Conservation (phyloP, 345 rosid genomes). For the Populus ilicifolia region DNA sequence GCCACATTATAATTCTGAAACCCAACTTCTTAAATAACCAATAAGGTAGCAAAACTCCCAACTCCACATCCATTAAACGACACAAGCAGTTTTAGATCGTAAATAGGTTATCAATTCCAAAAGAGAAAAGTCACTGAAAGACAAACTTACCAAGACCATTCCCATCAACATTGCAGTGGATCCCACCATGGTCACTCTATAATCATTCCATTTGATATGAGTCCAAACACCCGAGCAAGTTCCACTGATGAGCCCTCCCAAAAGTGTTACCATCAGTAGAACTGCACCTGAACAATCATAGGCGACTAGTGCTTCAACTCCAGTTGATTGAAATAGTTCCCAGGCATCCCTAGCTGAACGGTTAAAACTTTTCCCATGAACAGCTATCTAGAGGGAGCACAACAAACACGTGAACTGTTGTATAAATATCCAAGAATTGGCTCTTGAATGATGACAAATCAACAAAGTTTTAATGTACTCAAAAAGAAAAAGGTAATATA, state of each 20-base stretch:
- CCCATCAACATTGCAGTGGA: slow-evolving; percentile 96
- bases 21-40: background rate
- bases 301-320: slow-evolving; percentile 94
- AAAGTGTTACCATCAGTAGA: slow-evolving; percentile 76
- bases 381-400: slow-evolving; percentile 61
- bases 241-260: slow-evolving; percentile 92
- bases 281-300: slow-evolving; percentile 97
- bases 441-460: background rate
- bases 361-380: slow-evolving; percentile 88
- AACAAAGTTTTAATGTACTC: background rate
- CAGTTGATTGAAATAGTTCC: slow-evolving; percentile 96
- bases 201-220: slow-evolving; percentile 56
- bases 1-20: background rate
- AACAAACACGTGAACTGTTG: background rate
- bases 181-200: slow-evolving; percentile 73
- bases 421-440: slow-evolving; percentile 2
- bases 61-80: background rate
- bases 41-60: background rate
- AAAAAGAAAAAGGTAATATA: background rate
- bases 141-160: slow-evolving; percentile 73
- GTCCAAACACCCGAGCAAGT: slow-evolving; percentile 86
- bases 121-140: background rate
- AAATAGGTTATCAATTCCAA: background rate
- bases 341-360: slow-evolving; percentile 95
- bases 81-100: background rate